A percentile compares a stretch with the other conserved stretches of the same genome.
Evolutionary conservation across 805 yeast genomes (phyloP).

Genomic region (Candida patagonica): DNA sequence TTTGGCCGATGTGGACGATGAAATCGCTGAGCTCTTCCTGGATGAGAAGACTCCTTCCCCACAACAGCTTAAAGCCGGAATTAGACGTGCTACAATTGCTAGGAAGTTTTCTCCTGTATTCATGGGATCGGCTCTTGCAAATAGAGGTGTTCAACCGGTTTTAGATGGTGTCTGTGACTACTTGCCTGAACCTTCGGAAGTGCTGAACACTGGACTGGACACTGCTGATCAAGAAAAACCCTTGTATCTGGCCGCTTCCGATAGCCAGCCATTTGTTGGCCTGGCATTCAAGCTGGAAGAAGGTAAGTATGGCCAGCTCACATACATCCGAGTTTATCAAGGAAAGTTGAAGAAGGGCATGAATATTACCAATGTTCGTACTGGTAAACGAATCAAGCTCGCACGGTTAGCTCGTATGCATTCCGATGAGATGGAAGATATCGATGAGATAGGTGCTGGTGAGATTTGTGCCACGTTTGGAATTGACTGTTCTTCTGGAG

Average conservation of each 20-base stretch:
- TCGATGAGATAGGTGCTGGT: conserved; percentile 90
- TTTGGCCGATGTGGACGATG: conserved; percentile 96
- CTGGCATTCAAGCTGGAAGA: conserved; percentile 98
- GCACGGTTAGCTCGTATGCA: conserved; percentile 97
- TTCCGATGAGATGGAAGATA: conserved; percentile 98
- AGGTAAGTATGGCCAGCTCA: conserved; percentile 95
- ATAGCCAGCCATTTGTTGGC: conserved; percentile 78
- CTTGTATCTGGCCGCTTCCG: conserved; percentile 64
- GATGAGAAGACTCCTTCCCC: conserved; percentile 84
- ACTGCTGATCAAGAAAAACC: conserved; percentile 51
- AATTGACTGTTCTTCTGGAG: conserved; percentile 98
- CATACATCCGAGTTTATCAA: conserved; percentile 94
- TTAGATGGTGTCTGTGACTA: conserved; percentile 93
- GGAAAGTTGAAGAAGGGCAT: conserved; percentile 89
- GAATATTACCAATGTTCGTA: conserved; percentile 78
- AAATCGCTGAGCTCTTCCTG: conserved; percentile 83
- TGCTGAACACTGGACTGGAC: conserved; percentile 84
- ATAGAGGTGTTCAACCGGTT: conserved; percentile 91
- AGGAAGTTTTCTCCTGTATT: conserved; percentile 97
- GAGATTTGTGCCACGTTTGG: conserved; percentile 99
- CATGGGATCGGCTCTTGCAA: conserved; percentile 98
- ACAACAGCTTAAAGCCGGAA: conserved; percentile 78
- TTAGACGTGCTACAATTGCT: conserved; percentile 90
- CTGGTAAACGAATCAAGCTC: conserved; percentile 89
- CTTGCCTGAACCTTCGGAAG: conserved; percentile 91